Conservation (phyloP, 2,329 filamentous ascomycete genomes). For the Aureobasidium leucospermi region DNA sequence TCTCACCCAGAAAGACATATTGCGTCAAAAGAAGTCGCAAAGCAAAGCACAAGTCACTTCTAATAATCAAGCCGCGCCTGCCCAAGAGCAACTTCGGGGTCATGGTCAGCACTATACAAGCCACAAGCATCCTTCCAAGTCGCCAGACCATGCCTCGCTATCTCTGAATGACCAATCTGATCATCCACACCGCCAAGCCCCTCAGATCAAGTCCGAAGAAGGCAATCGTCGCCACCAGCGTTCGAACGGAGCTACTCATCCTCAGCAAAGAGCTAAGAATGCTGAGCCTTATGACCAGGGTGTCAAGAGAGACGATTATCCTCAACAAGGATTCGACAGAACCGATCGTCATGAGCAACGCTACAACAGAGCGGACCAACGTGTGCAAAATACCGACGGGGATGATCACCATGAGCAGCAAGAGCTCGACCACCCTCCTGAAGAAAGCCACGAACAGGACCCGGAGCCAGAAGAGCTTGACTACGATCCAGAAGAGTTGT, state of each 20-base stretch:
- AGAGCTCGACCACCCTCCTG: neutral
- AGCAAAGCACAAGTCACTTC: neutral
- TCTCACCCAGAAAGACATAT: neutral
- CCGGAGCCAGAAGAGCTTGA: conserved; percentile 19
- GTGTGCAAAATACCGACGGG: no score
- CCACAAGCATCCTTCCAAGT: neutral
- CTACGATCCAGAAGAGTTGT: conserved; percentile 21
- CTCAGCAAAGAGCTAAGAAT: no score
- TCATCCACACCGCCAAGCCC: neutral
- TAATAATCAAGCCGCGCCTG: neutral
- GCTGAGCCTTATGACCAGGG: no score
- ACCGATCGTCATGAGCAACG: neutral
- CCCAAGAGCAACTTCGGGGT: neutral
- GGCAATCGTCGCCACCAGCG: neutral
- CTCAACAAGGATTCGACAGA: neutral
- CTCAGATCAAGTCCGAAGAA: neutral
- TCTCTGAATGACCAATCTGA: neutral
- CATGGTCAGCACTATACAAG: neutral
- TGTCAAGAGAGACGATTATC: neutral
- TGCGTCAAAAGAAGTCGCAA: neutral
- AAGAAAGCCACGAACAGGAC: neutral
- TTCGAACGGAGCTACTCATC: neutral
- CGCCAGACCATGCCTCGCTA: no score
- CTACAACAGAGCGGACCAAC: no score
- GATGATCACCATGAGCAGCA: neutral